Base-by-base conservation (phyloP, 2,329 filamentous ascomycete species). In the Diaporthe helianthi region DNA sequence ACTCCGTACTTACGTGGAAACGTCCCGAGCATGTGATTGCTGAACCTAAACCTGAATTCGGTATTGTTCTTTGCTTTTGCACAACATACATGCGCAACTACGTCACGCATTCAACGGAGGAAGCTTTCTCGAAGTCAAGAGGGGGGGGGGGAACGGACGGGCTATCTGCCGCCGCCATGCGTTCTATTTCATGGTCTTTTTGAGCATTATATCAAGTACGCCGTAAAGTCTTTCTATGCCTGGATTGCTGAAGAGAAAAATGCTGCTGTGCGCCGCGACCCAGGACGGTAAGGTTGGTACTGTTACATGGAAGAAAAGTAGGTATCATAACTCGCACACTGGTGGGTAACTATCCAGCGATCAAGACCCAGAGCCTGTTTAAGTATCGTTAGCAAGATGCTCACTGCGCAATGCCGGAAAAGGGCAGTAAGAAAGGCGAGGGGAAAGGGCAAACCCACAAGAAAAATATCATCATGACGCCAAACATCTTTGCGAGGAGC, bases 401-500 rank as follows among this genome's bases (percentile, higher is more conserved):
- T 41, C 33, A 6, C 46, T 22, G 10, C 6, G 5, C 9, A 52
- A 17, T n/a, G n/a, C 22, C 9, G 24, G 15, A 10, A 6, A 47
- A 5, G 22, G 33, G 13, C 8, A 26, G n/a, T 24, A 9, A 3
- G 2, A 55, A 55, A 5, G 47, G 44, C 26, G 10, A 24, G 15
- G 46, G n/a, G 5, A 49, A 22, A 6, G 8, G 15, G 44, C 3
- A 29, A n/a, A 82, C 84, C 82, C 71, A 87, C 83, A 93, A 82
- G 83, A 92, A 93, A 87, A 95, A 97, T 79, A 97, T 94, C 94
- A 98, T 98, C 75, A 98, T 81, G 61, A 98, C 93, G 71, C 95
- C 90, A 80, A 92, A 92, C 90, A 92, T 92, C 83, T 91, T 92
- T 12, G 92, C 92, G 67, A 93, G 86, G 72, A 93, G 83, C 96